Base-by-base conservation (phyloP, 129 eudicot species). In the Deinandra increscens region DNA sequence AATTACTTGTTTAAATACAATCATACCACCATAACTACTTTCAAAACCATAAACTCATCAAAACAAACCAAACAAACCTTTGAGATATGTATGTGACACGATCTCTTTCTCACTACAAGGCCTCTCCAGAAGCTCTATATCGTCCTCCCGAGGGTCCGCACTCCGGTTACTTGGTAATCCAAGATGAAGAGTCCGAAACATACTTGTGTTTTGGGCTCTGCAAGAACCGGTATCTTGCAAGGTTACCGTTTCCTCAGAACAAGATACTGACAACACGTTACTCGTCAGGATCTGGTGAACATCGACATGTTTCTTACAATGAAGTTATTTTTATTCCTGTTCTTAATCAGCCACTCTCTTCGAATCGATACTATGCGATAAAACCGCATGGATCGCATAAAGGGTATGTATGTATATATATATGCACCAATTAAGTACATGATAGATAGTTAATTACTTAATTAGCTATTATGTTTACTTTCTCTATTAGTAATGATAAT, bases 191-290 rank as follows among this genome's bases (percentile, higher is more conserved):
- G 41, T 79, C 90, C 0, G 90, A 86, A 75, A 77, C 75, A 0
- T 88, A 78, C 60, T 46, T 70, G n/a, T 91, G 96, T 65, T 91
- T 86, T 18, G 89, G 94, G 15, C 44, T 62, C 33, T 72, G 69
- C 71, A 86, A 82, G 79, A 81, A 72, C 13, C 61, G 68, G 0
- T 41, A 56, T 12, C 71, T 91, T 3, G 49, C 66, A 9, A 61
- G 46, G 33, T 42, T 91, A 38, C 96, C 98, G 6, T 77, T 86
- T 45, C 94, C 98, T 18, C 88, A 86, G 38, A 81, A 91, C 81
- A 91, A 88, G 64, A n/a, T n/a, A n/a, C n/a, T n/a, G n/a, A n/a
- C n/a, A n/a, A n/a, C n/a, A n/a, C n/a, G n/a, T n/a, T n/a, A n/a
- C n/a, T n/a, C n/a, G n/a, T n/a, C n/a, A n/a, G n/a, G n/a, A n/a